A percentile compares a stretch with the other conserved stretches of the same genome.
These are phyloP conservation scores for Nemania bipapillata DNA, from an alignment of 2,329 filamentous ascomycete genomes.

Conservation along the genomic window DNA sequence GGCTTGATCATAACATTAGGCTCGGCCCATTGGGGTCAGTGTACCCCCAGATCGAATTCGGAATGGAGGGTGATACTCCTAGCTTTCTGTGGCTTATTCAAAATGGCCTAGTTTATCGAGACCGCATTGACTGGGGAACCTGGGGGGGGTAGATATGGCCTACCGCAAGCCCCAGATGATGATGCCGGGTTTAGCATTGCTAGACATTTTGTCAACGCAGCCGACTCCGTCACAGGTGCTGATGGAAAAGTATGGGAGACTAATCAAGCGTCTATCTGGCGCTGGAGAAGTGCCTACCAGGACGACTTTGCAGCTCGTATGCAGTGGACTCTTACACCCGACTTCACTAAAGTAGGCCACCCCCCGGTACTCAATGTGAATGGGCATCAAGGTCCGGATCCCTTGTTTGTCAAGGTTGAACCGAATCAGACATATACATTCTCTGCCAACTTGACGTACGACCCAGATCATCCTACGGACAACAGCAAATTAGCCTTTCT, in stretches of 20 bases:
- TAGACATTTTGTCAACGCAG: too few relatives aligned
- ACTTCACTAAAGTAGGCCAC: neutral
- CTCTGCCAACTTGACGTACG: too few relatives aligned
- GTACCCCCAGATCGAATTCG: conserved; percentile 58
- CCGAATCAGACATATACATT: too few relatives aligned
- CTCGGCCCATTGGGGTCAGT: conserved; percentile 51
- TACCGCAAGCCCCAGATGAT: too few relatives aligned
- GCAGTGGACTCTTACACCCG: conserved; percentile 35
- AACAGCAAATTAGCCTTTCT: too few relatives aligned
- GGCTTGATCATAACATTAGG: conserved; percentile 61
- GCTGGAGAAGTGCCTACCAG: conserved; percentile 43
- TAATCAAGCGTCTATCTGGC: conserved; percentile 39
- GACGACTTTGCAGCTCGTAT: conserved; percentile 44
- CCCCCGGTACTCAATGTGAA: neutral
- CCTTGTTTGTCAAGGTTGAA: too few relatives aligned
- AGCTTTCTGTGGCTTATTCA: conserved; percentile 58
- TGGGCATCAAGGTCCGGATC: neutral
- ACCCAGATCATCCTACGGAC: too few relatives aligned
- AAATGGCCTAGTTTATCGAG: conserved; percentile 57
- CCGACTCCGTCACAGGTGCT: conserved; percentile 32
- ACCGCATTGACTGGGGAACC: conserved; percentile 56
- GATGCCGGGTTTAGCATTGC: too few relatives aligned
- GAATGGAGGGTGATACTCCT: conserved; percentile 60
- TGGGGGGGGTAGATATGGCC: too few relatives aligned
- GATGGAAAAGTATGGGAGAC: conserved; percentile 31